These are phyloP conservation scores for Leccinum fallax DNA, from an alignment of 1,284 basidiomycete species.

Conservation along the genomic window DNA sequence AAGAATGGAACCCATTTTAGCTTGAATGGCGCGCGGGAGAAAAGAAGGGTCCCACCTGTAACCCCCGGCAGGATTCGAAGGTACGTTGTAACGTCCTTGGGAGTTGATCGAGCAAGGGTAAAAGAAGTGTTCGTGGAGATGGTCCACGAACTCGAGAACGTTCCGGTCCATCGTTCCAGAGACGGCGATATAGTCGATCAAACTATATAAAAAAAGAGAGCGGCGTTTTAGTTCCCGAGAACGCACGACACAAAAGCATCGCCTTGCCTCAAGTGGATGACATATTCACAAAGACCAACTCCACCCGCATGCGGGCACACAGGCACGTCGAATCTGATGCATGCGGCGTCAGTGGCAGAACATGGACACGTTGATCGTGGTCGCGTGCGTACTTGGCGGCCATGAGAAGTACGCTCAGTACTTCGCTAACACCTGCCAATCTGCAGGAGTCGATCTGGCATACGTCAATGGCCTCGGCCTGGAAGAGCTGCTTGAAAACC, in stretches of 20 bases:
- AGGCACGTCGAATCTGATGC: constrained; percentile 71
- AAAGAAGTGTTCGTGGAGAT: constrained; percentile 92
- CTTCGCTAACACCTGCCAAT: constrained; percentile 91
- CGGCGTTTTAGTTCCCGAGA: background rate
- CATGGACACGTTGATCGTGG: background rate
- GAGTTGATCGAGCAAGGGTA: constrained; percentile 88
- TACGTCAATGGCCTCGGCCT: constrained; percentile 88
- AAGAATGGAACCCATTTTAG: background rate
- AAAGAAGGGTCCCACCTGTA: constrained; percentile 58
- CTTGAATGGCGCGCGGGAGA: background rate
- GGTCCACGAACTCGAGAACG: constrained; percentile 88
- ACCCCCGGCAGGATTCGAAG: constrained; percentile 63
- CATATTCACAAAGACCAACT: constrained; percentile 94
- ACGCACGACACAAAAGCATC: constrained; percentile 11
- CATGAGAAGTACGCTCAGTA: constrained; percentile 92
- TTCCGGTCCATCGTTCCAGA: constrained; percentile 93
- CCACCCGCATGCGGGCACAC: constrained; percentile 97
- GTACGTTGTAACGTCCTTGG: constrained; percentile 85
- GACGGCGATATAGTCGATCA: constrained; percentile 92
- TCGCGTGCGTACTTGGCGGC: constrained; percentile 71
- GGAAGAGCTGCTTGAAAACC: constrained; percentile 96
- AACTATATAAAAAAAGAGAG: constrained; percentile 38
- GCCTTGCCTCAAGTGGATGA: constrained; percentile 73
- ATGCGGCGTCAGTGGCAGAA: constrained; percentile 17
- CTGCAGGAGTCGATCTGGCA: constrained; percentile 95